Evolutionary conservation across 257 asterid species (phyloP).

Genomic region (Cynanchum wilfordii): DNA sequence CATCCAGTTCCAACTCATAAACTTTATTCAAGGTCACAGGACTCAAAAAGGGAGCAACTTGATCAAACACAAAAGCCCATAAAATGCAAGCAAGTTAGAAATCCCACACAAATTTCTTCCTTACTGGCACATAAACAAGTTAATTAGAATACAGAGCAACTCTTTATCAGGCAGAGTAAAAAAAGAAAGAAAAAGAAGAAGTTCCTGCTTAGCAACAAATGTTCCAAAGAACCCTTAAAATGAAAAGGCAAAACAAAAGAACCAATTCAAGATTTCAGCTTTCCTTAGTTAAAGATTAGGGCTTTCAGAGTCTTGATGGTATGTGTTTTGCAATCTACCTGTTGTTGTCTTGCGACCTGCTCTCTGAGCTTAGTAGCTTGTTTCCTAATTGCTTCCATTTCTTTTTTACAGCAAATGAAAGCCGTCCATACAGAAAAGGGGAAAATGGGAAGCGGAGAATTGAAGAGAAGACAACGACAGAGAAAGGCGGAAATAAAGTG

Average conservation of each 20-base stretch:
- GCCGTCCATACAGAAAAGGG: neutral
- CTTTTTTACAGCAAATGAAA: neutral
- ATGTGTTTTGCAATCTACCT: conserved; percentile 25
- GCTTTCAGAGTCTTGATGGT: neutral
- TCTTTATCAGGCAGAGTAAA: no score
- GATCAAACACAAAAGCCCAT: neutral
- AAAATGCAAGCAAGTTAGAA: neutral
- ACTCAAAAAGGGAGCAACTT: neutral
- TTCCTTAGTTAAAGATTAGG: neutral
- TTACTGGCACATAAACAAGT: neutral
- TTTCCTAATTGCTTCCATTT: conserved; percentile 67
- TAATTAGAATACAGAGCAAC: no score
- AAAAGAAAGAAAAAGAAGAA: no score
- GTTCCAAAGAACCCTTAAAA: neutral
- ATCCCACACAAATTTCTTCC: neutral
- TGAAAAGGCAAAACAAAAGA: neutral
- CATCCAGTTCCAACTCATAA: neutral
- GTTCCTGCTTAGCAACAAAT: neutral
- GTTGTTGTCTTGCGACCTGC: conserved; percentile 72
- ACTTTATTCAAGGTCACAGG: neutral
- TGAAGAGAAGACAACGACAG: neutral
- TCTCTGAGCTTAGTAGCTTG: conserved; percentile 77
- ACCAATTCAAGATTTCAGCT: neutral
- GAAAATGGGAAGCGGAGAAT: neutral
- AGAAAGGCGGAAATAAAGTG: neutral